Base-by-base conservation (phyloP, 148 eudicot genomes). In the Limonium bicolor region DNA sequence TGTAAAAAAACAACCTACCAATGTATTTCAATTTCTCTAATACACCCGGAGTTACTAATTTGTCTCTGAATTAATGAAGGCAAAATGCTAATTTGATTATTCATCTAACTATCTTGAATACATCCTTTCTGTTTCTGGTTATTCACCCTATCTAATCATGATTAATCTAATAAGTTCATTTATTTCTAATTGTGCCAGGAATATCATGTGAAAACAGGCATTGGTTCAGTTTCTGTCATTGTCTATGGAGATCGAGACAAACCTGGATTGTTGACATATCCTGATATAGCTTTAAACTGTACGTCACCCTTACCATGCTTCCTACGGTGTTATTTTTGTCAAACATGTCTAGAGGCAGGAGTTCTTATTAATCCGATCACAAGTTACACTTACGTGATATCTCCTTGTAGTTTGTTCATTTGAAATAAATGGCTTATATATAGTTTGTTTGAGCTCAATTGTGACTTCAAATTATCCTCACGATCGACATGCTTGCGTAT, bases 271-370 rank as follows among this genome's bases (percentile, higher is more conserved):
- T 39, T 90, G 62, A 90, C 99, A 9, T 90, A 90, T 64, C 99
- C 99, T 12, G 99, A 90, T 81, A 60, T 90, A 57, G 99, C 99
- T 55, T 56, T 90, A 51, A 90, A 90, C 69, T 86, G 99, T 85
- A 46, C 78, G 95, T 65, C 36, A 5, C 10, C 13, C 24, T 5
- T 28, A 23, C 27, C 3, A 5, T 6, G 22, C 25, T 41, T 6
- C 14, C 3, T 6, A 21, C 7, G 20, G 22, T 38, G 10, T 1
- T 5, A 17, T 4, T 7, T 38, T 38, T 17, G 22, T 17, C 18
- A 17, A 24, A 20, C 14, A 39, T 39, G 20, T 37, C 41, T 10
- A 37, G 20, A 37, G 20, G 41, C 7, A 41, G 13, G 13, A 20
- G 8, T 21, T 20, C 16, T 21, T 41, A 3, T 41, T 12, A 20